Evolutionary conservation across 352 stramenopile species (phyloP), one percentile per base, ranked within the genome.

Genomic region (Phytophthora quininea): DNA sequence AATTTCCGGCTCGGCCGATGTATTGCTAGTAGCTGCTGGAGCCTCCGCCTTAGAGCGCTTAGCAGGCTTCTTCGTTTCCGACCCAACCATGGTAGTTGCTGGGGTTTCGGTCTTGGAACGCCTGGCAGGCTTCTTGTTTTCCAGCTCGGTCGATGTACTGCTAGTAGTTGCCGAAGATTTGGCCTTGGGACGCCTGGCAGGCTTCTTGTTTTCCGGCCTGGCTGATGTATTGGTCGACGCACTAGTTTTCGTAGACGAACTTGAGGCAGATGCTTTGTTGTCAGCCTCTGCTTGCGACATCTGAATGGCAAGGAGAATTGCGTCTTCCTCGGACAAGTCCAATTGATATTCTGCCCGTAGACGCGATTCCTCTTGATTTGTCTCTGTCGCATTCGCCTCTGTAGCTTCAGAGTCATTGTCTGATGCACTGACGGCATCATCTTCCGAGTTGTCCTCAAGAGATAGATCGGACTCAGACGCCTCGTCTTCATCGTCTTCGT

Each of bases 281-380:
- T 24, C 27, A 45, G 60, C 49, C 5, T 80, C 69, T 5, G 61
- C 53, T 51, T 79, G 58, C 0, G 84, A 93, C 67, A 91, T 84
- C 35, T 85, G 78, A 47, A 93, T 78, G 6, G 82, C 86, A 70
- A 91, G 57, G 15, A 84, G 54, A 15, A 89, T 62, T 3, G 86
- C 86, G 42, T 93, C 86, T 64, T 92, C 86, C 46, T 93, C 86
- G 2, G 82, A 85, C 67, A 93, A 75, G 30, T 87, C 84, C 53
- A 89, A 58, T 58, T 93, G 86, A 45, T 90, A 88, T 40, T 86
- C 75, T 30, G 85, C 83, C 54, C 88, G 79, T 50, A 90, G 67
- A 15, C 59, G 76, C 56, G 57, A 66, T 65, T 83, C 69, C 37
- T 85, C 78, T 1, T 63, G 32, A 40, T 77, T 81, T 12, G 71